Conservation (phyloP, 164 flowering plant genomes). For the Magnolia sinica region DNA sequence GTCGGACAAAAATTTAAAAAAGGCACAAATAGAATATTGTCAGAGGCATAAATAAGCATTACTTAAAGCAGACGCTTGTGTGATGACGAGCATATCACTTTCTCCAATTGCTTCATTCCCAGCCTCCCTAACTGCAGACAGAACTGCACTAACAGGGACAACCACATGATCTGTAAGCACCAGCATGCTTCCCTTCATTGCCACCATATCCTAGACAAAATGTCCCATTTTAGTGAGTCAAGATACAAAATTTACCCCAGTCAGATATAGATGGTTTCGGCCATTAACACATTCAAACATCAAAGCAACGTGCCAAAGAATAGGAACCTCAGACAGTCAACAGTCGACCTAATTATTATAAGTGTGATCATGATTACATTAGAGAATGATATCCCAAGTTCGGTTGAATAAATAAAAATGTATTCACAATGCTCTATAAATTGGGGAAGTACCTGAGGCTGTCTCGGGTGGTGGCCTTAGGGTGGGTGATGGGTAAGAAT, state of each 20-base stretch:
- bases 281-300: not conserved
- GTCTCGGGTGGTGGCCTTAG: too few relatives aligned
- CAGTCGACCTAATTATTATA: too few relatives aligned
- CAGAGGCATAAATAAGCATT: slow-evolving; percentile 2
- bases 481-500: too few relatives aligned
- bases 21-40: too few relatives aligned
- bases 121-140: slow-evolving; percentile 30
- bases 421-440: not conserved
- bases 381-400: too few relatives aligned
- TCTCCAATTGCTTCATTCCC: slow-evolving; percentile 31
- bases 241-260: not conserved
- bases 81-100: slow-evolving; percentile 49
- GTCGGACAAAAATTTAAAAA: too few relatives aligned
- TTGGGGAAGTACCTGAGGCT: not conserved
- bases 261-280: not conserved
- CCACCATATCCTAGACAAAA: slow-evolving; percentile 25
- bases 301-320: too few relatives aligned
- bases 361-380: too few relatives aligned
- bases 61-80: slow-evolving; percentile 59
- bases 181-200: slow-evolving; percentile 26
- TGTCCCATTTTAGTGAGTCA: not conserved
- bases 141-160: slow-evolving; percentile 35
- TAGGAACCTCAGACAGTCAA: too few relatives aligned
- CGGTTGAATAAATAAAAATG: not conserved
- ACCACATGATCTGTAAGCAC: slow-evolving; percentile 47